These are phyloP conservation scores for Cladosporium sphaerospermum DNA, from an alignment of 2,329 filamentous ascomycete species.

Conservation along the genomic window DNA sequence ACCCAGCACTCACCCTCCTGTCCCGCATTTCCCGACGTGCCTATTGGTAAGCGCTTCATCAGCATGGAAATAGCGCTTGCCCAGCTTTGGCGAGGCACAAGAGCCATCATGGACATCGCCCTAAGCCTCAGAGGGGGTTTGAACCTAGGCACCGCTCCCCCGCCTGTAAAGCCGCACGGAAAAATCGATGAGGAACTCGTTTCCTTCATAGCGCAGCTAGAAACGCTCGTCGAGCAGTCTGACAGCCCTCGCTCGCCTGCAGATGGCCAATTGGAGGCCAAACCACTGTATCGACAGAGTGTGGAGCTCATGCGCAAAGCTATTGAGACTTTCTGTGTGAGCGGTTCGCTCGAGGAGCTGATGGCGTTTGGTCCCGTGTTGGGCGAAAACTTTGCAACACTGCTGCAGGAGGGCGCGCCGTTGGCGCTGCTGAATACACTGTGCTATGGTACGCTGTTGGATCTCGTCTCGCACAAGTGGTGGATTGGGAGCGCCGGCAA, in stretches of 20 bases:
- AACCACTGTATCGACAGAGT: neutral
- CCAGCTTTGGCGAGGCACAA: constrained; percentile 1
- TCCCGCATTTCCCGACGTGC: neutral
- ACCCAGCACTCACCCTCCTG: neutral
- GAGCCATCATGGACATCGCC: neutral
- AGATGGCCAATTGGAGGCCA: neutral
- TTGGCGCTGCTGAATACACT: neutral
- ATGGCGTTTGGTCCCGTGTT: neutral
- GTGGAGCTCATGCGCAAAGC: neutral
- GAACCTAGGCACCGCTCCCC: neutral
- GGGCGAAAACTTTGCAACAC: neutral
- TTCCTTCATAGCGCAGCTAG: neutral
- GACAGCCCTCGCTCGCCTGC: neutral
- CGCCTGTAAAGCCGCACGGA: neutral
- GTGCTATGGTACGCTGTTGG: constrained; percentile 3
- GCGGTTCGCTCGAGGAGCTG: neutral
- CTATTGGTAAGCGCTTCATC: neutral
- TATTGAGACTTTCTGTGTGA: neutral
- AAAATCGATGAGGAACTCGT: neutral
- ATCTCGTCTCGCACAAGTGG: neutral
- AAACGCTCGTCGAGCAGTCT: neutral
- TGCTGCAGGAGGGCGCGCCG: neutral
- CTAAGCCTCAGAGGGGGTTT: neutral
- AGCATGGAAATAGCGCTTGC: constrained; percentile 4
- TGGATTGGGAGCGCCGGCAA: neutral